Base-by-base conservation (phyloP, 2,329 filamentous ascomycete species). In the Rutstroemia sp. region DNA sequence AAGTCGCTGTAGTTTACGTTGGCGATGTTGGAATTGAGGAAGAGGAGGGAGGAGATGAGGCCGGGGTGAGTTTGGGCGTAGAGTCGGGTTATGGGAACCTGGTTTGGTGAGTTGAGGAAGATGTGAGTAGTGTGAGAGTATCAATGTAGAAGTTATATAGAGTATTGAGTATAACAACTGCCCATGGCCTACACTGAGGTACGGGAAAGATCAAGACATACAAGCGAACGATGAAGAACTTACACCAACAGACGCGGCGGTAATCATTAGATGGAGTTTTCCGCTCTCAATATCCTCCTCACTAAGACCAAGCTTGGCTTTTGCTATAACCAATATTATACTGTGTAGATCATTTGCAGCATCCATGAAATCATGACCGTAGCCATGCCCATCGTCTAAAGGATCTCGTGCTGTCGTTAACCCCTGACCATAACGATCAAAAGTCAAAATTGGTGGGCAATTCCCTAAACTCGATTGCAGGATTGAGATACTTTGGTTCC, bases 11-110 rank as follows among this genome's bases (percentile, higher is more conserved):
- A 70, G 40, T 69, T 63, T n/a, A 57, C 60, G 38, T 70, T 70
- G 10, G 62, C 61, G 2, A 69, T 68, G 30, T 70, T 70, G 0
- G 69, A 70, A 40, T 71, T 69, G 4, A 71, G 64, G 48, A 69
- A 61, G 2, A 71, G 57, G 12, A 69, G 61, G 4, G 66, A 68
- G 17, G 65, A 58, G 12, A 66, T 62, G 17, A 63, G 58, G 0
- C 51, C 60, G 12, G 68, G 65, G 34, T 67, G 64, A 38, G 59
- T 59, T 21, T 69, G 61, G 10, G 64, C 58, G 52, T 69, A 71
- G 54, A 69, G 57, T n/a, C 69, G 65, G 5, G 63, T 59, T 44
- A 71, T 62, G 34, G 64, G 64, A 4, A 54, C 52, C 52, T 54
- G n/a, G 42, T 4, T 7, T 16, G 6, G 42, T 54, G 46, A 54